These are phyloP conservation scores for Candida cerambycidarum DNA, from an alignment of 805 yeast species.

Conservation along the genomic window DNA sequence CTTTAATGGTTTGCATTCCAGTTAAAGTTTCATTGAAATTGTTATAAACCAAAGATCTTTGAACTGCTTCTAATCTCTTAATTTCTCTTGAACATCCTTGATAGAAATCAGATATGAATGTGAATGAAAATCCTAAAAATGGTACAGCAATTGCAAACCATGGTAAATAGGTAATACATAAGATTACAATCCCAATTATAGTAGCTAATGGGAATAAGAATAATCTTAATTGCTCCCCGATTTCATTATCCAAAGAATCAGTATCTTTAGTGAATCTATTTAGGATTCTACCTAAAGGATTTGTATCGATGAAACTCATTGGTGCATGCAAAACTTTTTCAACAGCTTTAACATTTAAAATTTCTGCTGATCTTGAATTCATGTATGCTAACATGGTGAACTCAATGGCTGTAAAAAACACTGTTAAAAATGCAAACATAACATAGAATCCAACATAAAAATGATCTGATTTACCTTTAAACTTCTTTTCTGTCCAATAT, in stretches of 20 bases:
- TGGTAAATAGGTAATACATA: constrained; percentile 52
- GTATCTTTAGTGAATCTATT: constrained; percentile 47
- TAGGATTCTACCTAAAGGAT: constrained; percentile 44
- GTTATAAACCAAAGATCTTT: constrained; percentile 49
- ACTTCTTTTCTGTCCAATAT: constrained; percentile 40
- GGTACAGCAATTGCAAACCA: constrained; percentile 58
- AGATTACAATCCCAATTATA: constrained; percentile 39
- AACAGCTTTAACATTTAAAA: constrained; percentile 38
- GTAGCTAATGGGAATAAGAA: constrained; percentile 41
- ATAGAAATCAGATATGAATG: constrained; percentile 44
- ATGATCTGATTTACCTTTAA: constrained; percentile 24
- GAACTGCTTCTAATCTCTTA: constrained; percentile 48
- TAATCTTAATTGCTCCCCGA: constrained; percentile 43
- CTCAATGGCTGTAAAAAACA: constrained; percentile 38
- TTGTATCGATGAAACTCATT: constrained; percentile 44
- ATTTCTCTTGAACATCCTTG: constrained; percentile 48
- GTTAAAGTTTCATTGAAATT: constrained; percentile 49
- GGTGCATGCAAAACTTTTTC: constrained; percentile 41
- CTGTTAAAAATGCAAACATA: constrained; percentile 35
- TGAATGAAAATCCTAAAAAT: constrained; percentile 42
- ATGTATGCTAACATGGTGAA: constrained; percentile 43
- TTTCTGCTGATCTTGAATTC: constrained; percentile 38
- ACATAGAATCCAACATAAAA: constrained; percentile 38
- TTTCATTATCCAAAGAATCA: constrained; percentile 45
- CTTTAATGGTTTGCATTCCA: constrained; percentile 49